These are phyloP conservation scores for Melaleuca alternifolia DNA, from an alignment of 345 rosid species.

Conservation along the genomic window DNA sequence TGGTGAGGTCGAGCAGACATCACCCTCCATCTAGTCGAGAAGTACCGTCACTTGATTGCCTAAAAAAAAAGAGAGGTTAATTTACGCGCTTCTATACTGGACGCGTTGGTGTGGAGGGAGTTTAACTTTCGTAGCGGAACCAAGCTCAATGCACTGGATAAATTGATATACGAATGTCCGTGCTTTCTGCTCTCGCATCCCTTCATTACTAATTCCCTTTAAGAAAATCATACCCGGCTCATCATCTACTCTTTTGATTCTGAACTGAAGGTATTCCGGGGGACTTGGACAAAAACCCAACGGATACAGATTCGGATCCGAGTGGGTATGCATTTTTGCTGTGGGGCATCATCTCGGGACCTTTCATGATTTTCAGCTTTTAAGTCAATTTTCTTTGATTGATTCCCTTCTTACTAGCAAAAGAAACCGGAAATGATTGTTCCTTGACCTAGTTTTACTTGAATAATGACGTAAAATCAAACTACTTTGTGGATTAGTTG, in stretches of 20 bases:
- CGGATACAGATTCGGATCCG: neutral
- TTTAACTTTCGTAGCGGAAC: no score
- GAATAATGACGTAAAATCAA: accelerated
- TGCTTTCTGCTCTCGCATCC: neutral
- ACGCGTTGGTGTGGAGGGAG: no score
- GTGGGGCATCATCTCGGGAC: neutral
- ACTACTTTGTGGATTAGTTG: accelerated
- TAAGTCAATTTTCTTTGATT: neutral
- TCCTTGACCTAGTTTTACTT: neutral
- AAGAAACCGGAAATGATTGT: neutral
- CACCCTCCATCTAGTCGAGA: neutral
- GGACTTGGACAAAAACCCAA: neutral
- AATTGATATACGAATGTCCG: neutral
- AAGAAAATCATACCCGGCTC: neutral
- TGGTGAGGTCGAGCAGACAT: neutral
- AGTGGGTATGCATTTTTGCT: no score
- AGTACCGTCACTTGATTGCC: accelerated
- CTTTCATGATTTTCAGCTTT: neutral
- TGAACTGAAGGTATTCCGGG: neutral
- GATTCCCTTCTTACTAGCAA: neutral
- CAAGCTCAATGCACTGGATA: no score
- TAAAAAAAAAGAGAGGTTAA: no score
- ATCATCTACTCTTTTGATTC: neutral
- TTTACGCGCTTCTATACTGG: no score
- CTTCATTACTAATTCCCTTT: neutral